A percentile compares a stretch with the other conserved stretches of the same genome.
phyloP scores from a whole-genome alignment of 768 basidiomycete species.

The Pulveroboletus sp. region DNA sequence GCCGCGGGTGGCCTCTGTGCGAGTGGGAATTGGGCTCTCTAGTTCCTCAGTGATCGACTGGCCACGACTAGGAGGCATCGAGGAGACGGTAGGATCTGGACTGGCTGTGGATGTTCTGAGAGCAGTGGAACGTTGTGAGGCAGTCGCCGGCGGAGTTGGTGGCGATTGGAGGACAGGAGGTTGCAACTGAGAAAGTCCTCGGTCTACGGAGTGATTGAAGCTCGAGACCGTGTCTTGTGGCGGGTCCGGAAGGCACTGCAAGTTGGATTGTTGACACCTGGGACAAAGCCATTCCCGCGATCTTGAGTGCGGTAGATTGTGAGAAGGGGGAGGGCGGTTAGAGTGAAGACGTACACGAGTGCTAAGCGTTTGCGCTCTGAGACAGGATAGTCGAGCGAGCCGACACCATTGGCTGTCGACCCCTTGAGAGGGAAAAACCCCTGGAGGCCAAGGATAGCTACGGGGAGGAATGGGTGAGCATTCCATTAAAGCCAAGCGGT shows the following conservation, averaged over 20 bases:
- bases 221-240: conserved; percentile 15
- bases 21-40: conserved; percentile 8
- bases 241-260: conserved; percentile 71
- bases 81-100: conserved; percentile 19
- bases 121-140: conserved; percentile 18
- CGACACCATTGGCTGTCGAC: conserved; percentile 82
- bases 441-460: conserved; percentile 85
- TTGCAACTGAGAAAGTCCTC: conserved; percentile 20
- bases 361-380: conserved; percentile 79
- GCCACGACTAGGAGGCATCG: conserved; percentile 10
- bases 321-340: conserved; percentile 6
- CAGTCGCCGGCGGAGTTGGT: conserved; percentile 11
- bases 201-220: conserved; percentile 14
- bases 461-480: conserved; percentile 7
- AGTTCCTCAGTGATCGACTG: conserved; percentile 8
- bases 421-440: conserved; percentile 89
- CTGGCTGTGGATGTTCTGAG: conserved; percentile 10
- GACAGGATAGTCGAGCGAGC: conserved; percentile 78
- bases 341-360: conserved; percentile 51
- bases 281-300: conserved; percentile 82
- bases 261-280: conserved; percentile 64
- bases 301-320: conserved; percentile 36
- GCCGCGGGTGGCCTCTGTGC: conserved; percentile 18
- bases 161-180: conserved; percentile 17
- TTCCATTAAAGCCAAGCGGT: conserved; percentile 11